Percentiles rank a stretch among this genome's conserved stretches.
Evolutionary conservation across 768 basidiomycete species (phyloP).

Genomic region (Tricholoma furcatifolium): DNA sequence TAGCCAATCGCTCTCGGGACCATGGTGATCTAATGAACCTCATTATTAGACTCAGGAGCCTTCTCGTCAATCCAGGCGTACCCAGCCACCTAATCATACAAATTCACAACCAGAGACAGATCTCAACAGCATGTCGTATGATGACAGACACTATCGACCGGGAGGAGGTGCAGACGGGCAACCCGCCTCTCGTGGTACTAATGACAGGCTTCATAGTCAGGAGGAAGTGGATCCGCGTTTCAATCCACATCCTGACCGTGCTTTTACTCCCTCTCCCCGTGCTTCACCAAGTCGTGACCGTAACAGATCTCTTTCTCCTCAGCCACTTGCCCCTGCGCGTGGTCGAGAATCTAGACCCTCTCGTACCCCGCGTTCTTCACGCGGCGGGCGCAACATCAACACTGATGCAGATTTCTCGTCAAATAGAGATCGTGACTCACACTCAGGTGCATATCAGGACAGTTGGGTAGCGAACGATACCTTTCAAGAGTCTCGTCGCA

Average conservation of each 20-base stretch:
- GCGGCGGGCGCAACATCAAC: slow-evolving; percentile 25
- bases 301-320: slow-evolving; percentile 27
- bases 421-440: slow-evolving; percentile 25
- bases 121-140: slow-evolving; percentile 42
- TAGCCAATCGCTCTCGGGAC: slow-evolving; percentile 23
- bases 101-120: slow-evolving; percentile 15
- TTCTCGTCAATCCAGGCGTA: slow-evolving; percentile 18
- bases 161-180: slow-evolving; percentile 22
- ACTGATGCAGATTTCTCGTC: slow-evolving; percentile 29
- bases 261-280: slow-evolving; percentile 24
- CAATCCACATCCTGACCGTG: slow-evolving; percentile 16
- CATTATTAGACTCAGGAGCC: slow-evolving; percentile 26
- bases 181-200: slow-evolving; percentile 16
- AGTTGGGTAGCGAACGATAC: slow-evolving; percentile 23
- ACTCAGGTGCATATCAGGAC: slow-evolving; percentile 16
- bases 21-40: slow-evolving; percentile 30
- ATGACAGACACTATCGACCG: slow-evolving; percentile 69
- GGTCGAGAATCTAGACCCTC: slow-evolving; percentile 21
- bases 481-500: slow-evolving; percentile 20
- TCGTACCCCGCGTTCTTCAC: slow-evolving; percentile 24
- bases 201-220: slow-evolving; percentile 23
- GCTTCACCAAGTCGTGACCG: slow-evolving; percentile 29
- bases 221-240: slow-evolving; percentile 16
- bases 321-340: slow-evolving; percentile 17
- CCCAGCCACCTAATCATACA: slow-evolving; percentile 15